These are phyloP conservation scores for Cryptosporidium canis DNA, from an alignment of 169 alveolate genomes.

Conservation along the genomic window DNA sequence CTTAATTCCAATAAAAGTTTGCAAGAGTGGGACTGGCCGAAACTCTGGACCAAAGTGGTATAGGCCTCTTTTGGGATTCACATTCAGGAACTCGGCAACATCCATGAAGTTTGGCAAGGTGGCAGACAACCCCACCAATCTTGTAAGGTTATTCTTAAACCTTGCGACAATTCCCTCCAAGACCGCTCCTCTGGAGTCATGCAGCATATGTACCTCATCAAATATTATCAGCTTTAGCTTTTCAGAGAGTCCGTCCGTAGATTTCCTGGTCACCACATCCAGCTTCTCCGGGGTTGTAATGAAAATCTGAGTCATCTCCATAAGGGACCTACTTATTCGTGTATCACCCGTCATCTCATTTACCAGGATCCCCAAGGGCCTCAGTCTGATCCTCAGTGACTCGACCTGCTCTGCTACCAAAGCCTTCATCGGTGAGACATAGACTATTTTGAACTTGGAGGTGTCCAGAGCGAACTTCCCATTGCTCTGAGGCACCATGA, in stretches of 20 bases:
- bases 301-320: conserved; percentile 97
- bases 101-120: conserved; percentile 99
- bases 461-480: conserved; percentile 31
- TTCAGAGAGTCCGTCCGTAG: conserved; percentile 93
- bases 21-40: conserved; percentile 98
- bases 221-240: conserved; percentile 96
- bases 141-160: conserved; percentile 80
- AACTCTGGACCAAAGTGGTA: conserved; percentile 95
- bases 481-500: conserved; percentile 70
- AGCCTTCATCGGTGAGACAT: conserved; percentile 99
- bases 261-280: conserved; percentile 99
- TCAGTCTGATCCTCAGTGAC: conserved; percentile 81
- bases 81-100: conserved; percentile 97
- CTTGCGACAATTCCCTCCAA: conserved; percentile 99
- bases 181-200: conserved; percentile 99
- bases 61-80: conserved; percentile 90
- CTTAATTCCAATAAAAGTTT: conserved; percentile 96
- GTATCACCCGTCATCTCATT: conserved; percentile 98
- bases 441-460: conserved; percentile 93
- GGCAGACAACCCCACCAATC: conserved; percentile 99
- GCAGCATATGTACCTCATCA: conserved; percentile 99
- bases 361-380: conserved; percentile 88
- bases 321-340: conserved; percentile 92
- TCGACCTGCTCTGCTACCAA: conserved; percentile 94
- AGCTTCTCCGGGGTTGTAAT: conserved; percentile 99